Conservation (phyloP, 2,329 filamentous ascomycete species). For the Hymenoscyphus infarciens region DNA sequence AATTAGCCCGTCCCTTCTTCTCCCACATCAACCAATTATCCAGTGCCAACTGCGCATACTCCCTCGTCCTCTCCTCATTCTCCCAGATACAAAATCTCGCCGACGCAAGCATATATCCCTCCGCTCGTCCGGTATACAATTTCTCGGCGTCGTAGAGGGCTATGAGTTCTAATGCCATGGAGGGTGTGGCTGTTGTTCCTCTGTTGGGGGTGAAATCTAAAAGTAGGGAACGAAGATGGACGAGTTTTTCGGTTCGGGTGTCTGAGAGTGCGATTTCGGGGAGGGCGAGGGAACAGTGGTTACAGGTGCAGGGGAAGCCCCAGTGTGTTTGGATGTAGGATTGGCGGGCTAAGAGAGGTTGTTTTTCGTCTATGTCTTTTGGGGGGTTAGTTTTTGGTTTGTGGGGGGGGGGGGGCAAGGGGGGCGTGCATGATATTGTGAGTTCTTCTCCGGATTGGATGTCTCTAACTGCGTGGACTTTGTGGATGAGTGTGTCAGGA, state of each 20-base stretch:
- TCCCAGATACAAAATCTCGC: slow-evolving; percentile 16
- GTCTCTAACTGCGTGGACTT: slow-evolving; percentile 16
- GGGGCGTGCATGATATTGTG: slow-evolving; percentile 14
- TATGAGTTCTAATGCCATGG: slow-evolving; percentile 12
- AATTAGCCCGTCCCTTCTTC: slow-evolving; percentile 7
- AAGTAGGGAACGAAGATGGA: neutral
- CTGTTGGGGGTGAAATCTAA: slow-evolving; percentile 1
- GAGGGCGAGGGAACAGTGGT: slow-evolving; percentile 9
- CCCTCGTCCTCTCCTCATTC: slow-evolving; percentile 5
- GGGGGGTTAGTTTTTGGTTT: neutral
- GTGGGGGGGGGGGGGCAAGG: neutral
- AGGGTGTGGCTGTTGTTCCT: neutral
- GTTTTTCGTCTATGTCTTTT: slow-evolving; percentile 17
- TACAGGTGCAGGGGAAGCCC: slow-evolving; percentile 18
- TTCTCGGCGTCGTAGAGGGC: slow-evolving; percentile 14
- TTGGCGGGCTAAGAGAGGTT: slow-evolving; percentile 6
- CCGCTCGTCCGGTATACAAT: slow-evolving; percentile 6
- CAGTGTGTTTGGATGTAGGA: slow-evolving; percentile 13
- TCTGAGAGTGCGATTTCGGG: neutral
- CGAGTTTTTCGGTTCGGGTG: neutral
- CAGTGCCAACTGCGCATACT: slow-evolving; percentile 11
- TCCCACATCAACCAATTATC: slow-evolving; percentile 12
- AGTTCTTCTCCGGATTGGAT: slow-evolving; percentile 20
- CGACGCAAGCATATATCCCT: slow-evolving; percentile 17
- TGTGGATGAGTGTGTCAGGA: slow-evolving; percentile 12